Conservation (phyloP, 2,329 filamentous ascomycete species). For the Talaromyces sp. region DNA sequence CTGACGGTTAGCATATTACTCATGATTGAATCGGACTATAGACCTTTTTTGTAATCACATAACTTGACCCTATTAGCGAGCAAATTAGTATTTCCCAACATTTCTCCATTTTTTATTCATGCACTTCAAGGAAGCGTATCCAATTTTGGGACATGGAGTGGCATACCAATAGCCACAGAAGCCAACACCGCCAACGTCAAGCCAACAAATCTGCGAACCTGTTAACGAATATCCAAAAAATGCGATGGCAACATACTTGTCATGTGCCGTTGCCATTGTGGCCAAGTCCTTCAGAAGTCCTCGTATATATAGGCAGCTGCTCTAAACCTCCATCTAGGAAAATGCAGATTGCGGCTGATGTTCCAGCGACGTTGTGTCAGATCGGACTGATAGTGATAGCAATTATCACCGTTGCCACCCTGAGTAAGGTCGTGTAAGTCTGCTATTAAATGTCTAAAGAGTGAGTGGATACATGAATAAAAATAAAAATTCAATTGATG, state of each 20-base stretch:
- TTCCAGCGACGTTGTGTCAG: neutral
- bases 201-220: conserved; percentile 10
- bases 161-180: conserved; percentile 17
- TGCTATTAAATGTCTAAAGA: neutral
- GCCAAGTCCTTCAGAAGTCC: neutral
- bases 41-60: conserved; percentile 18
- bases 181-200: conserved; percentile 16
- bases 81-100: neutral
- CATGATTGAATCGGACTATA: neutral
- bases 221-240: neutral
- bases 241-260: conserved; percentile 9
- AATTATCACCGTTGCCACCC: neutral
- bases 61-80: conserved; percentile 9
- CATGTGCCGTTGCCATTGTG: conserved; percentile 14
- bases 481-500: neutral
- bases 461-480: neutral
- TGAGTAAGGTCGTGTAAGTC: neutral
- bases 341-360: neutral
- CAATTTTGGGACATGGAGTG: neutral
- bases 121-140: neutral
- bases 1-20: neutral
- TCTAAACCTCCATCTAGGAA: neutral
- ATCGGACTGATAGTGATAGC: neutral
- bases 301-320: neutral
- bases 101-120: neutral